Evolutionary conservation across 2,329 filamentous ascomycete species (phyloP), one percentile per base, ranked within the genome.

Genomic region (Venturia nashicola): DNA sequence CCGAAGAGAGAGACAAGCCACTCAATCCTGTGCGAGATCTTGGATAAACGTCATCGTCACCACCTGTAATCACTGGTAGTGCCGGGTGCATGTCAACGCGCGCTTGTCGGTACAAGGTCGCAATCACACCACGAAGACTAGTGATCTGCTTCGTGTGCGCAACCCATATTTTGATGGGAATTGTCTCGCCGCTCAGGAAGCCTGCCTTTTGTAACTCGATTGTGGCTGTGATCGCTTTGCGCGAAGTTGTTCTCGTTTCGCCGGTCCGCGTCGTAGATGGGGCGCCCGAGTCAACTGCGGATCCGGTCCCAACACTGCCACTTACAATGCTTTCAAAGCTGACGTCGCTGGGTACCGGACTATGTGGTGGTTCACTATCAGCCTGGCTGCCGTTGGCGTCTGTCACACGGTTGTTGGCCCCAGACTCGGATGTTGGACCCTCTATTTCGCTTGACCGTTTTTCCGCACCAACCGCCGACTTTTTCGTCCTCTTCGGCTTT

Each of bases 41-140:
- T 5, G 92, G 91, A 71, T 92, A 95, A 70, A 88, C 90, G 66
- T 96, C 90, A 68, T 93, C 89, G 69, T 85, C 86, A 66, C 84
- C 84, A 0, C 84, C 83, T 51, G 84, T 77, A 18, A 80, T 51
- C 40, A 87, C 75, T 4, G 84, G 86, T 64, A 86, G 79, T 9
- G 82, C 79, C 27, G 84, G 85, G 70, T 86, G 83, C 70, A 91
- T 89, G 72, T 99, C 93, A 57, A 97, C 93, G 65, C 91, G 86
- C 32, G 91, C 91, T 74, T 96, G 90, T 55, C 94, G 86, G 73
- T 95, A 97, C 9, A 99, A 79, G 1, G 94, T 97, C 57, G 96
- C 85, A 66, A 97, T 94, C 59, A 97, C 88, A 8, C 94, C 93
- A 69, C 93, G 89, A 76, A 96, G 82, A 72, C 91, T 97, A 77